These are phyloP conservation scores for Ganoderma sp. DNA, from an alignment of 1,284 basidiomycete species.

Conservation along the genomic window DNA sequence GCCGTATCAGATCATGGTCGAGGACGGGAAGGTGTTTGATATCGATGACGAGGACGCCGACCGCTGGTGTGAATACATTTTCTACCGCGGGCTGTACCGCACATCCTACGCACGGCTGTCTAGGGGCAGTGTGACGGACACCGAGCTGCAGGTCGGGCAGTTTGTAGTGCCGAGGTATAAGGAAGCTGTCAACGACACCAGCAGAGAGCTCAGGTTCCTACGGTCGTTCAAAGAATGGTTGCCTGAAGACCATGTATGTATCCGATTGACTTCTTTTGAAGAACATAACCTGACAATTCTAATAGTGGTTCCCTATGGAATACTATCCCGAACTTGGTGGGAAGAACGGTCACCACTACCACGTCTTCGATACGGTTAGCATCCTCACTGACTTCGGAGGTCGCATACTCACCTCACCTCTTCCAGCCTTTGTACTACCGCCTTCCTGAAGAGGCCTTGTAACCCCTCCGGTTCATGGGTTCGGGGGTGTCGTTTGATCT, in stretches of 20 bases:
- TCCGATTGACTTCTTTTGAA: neutral
- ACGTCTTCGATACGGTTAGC: constrained; percentile 74
- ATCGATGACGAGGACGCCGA: constrained; percentile 75
- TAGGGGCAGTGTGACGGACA: constrained; percentile 75
- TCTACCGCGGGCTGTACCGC: constrained; percentile 83
- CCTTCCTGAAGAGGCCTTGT: constrained; percentile 56
- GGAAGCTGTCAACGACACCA: constrained; percentile 60
- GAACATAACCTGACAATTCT: constrained; percentile 7
- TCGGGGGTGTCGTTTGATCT: neutral
- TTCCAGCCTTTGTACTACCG: constrained; percentile 70
- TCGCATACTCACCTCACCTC: constrained; percentile 4
- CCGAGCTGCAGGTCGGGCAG: constrained; percentile 81
- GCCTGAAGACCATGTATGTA: constrained; percentile 63
- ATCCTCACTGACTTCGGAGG: neutral
- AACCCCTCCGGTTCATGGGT: constrained; percentile 41
- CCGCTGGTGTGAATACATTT: constrained; percentile 89
- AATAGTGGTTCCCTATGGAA: constrained; percentile 76
- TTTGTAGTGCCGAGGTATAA: constrained; percentile 75
- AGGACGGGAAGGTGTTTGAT: constrained; percentile 76
- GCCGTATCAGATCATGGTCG: constrained; percentile 84
- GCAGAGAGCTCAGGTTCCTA: constrained; percentile 66
- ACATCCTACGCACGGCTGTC: constrained; percentile 79
- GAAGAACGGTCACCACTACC: constrained; percentile 74
- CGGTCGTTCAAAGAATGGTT: constrained; percentile 71
- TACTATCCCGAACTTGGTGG: constrained; percentile 69